Evolutionary conservation across 2,329 filamentous ascomycete genomes (phyloP), one percentile per base, ranked within the genome.

Genomic region (Cladophialophora exuberans): DNA sequence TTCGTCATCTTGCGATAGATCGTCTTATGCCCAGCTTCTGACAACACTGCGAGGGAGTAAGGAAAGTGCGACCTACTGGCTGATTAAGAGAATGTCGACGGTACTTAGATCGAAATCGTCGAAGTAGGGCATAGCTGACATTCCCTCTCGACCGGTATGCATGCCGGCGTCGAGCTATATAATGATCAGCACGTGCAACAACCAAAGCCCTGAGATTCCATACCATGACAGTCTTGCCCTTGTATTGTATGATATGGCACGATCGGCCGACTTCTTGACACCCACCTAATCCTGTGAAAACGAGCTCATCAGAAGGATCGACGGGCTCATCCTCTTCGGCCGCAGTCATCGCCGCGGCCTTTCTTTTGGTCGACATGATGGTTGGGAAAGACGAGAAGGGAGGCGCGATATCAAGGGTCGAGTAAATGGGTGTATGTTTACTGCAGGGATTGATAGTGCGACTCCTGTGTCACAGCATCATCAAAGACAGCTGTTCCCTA

Each of bases 211-310:
- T n/a, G 13, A 15, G 33, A 13, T 45, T 17, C 35, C 84, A 64
- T 78, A 95, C 91, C 94, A 99, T 99, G 64, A 99, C 90, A 4
- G 93, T 97, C 75, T 99, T 99, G 59, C 94, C 94, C 76, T 97
- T 99, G 82, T 99, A 99, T 69, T 97, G 91, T 57, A 99, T 86
- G 65, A 99, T 96, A 71, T 99, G 94, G 73, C 94, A 97, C 63
- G 94, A 97, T 63, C 94, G 83, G 50, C 94, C 94, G 59, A 99
- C 94, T 75, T 99, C 94, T 72, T 97, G 97, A 64, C 94, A 94
- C 59, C 94, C 94, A 59, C 94, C 94, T 31, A 99, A 78, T 66
- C 90, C 95, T 51, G 96, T 82, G 68, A 99, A 99, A 76, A 91
- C 89, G 55, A 99, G 83, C 78, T 97, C 91, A 69, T 99, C 94